Evolutionary conservation across 345 rosid genomes (phyloP).

Genomic region (Dipteronia dyeriana): DNA sequence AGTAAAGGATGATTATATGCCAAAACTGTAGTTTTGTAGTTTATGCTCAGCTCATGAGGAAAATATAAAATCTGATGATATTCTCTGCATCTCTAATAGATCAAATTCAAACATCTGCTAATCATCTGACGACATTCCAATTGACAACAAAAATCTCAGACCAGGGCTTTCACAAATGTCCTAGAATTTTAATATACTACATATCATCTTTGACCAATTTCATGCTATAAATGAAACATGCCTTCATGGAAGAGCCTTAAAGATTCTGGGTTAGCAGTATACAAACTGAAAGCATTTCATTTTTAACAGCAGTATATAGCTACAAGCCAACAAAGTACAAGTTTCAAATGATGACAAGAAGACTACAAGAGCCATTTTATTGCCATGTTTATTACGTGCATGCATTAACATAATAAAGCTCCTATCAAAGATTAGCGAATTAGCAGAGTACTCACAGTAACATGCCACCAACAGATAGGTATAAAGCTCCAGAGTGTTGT

Average conservation of each 20-base stretch:
- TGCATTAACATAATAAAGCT: background rate
- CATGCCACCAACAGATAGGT: conserved; percentile 91
- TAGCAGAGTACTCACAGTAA: conserved; percentile 57
- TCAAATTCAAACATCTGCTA: background rate
- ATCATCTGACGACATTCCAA: background rate
- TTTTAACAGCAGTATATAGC: background rate
- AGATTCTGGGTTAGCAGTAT: background rate
- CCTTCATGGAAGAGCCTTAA: background rate
- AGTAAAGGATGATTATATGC: background rate
- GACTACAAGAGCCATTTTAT: background rate
- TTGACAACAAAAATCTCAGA: background rate
- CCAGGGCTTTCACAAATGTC: background rate
- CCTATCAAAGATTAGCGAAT: background rate
- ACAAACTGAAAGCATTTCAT: background rate
- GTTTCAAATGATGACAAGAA: background rate
- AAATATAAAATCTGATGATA: background rate
- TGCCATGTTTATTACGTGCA: background rate
- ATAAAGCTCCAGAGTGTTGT: conserved; percentile 46
- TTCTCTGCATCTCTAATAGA: background rate
- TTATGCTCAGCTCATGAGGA: background rate
- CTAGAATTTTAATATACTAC: background rate
- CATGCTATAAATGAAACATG: background rate
- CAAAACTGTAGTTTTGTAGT: background rate
- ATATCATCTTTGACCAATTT: conserved; percentile 9
- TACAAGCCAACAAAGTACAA: background rate